Evolutionary conservation across 1,139 yeast genomes (phyloP).

Genomic region (Diutina mesorugosa): DNA sequence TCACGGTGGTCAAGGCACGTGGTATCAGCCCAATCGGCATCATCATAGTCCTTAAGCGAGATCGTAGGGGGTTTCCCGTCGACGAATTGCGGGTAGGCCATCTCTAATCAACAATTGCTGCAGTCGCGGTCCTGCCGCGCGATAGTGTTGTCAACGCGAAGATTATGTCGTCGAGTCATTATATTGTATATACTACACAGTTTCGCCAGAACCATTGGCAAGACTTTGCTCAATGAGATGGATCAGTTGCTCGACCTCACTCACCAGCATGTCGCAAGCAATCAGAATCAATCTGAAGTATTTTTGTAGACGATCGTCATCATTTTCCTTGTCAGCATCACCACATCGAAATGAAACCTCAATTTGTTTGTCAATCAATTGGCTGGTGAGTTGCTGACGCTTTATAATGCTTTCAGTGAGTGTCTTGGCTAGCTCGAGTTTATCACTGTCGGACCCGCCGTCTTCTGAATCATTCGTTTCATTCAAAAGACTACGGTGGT

Average conservation of each 20-base stretch:
- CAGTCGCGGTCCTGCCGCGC: not conserved
- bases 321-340: conserved; percentile 6
- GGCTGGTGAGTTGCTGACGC: conserved; percentile 4
- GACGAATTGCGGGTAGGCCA: conserved; percentile 26
- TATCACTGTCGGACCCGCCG: not conserved
- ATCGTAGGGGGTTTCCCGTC: conserved; percentile 37
- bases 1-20: conserved; percentile 35
- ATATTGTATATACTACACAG: not conserved
- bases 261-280: conserved; percentile 32
- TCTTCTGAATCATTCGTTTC: not conserved
- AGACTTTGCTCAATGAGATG: conserved; percentile 32
- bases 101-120: not conserved
- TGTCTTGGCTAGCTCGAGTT: conserved; percentile 10
- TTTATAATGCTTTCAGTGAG: conserved; percentile 4
- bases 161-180: not conserved
- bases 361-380: conserved; percentile 11
- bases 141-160: not conserved
- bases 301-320: conserved; percentile 26
- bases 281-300: conserved; percentile 30
- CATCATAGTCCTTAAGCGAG: conserved; percentile 32
- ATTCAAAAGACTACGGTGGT: not conserved
- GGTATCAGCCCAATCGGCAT: conserved; percentile 38
- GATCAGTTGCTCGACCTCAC: conserved; percentile 28
- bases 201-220: not conserved
- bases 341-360: conserved; percentile 12